These are phyloP conservation scores for Rhizophagus sp. DNA, from an alignment of 192 early-diverging fungal species.

Conservation along the genomic window DNA sequence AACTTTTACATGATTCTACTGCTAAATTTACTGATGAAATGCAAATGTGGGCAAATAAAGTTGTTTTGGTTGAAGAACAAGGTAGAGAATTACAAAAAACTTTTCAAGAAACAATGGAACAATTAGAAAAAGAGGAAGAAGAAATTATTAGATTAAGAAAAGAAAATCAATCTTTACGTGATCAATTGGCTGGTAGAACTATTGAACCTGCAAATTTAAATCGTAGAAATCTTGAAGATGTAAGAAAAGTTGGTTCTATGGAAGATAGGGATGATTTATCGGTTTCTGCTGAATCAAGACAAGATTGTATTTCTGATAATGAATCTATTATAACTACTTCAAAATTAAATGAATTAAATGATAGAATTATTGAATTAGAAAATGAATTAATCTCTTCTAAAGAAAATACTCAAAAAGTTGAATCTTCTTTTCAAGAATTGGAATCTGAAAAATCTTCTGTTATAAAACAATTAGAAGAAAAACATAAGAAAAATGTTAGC, in stretches of 20 bases:
- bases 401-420: conserved; percentile 23
- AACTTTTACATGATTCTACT: conserved; percentile 23
- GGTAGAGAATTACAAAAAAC: conserved; percentile 31
- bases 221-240: conserved; percentile 18
- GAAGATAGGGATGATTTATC: conserved; percentile 28
- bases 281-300: conserved; percentile 10
- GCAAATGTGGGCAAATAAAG: conserved; percentile 26
- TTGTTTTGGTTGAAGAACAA: conserved; percentile 25
- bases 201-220: neutral
- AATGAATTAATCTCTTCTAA: conserved; percentile 15
- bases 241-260: conserved; percentile 9
- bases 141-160: conserved; percentile 17
- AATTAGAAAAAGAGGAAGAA: conserved; percentile 22
- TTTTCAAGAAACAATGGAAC: conserved; percentile 20
- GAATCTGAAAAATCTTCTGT: conserved; percentile 3
- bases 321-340: conserved; percentile 18
- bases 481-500: conserved; percentile 16
- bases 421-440: neutral
- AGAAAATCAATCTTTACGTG: conserved; percentile 21
- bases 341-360: conserved; percentile 19
- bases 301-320: neutral
- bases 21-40: conserved; percentile 28
- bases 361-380: conserved; percentile 23
- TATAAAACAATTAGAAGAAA: conserved; percentile 31
- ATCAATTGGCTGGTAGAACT: conserved; percentile 2